Percentiles rank a stretch among this genome's conserved stretches.
phyloP scores from a whole-genome alignment of 257 asterid species.

The Mentha longifolia region DNA sequence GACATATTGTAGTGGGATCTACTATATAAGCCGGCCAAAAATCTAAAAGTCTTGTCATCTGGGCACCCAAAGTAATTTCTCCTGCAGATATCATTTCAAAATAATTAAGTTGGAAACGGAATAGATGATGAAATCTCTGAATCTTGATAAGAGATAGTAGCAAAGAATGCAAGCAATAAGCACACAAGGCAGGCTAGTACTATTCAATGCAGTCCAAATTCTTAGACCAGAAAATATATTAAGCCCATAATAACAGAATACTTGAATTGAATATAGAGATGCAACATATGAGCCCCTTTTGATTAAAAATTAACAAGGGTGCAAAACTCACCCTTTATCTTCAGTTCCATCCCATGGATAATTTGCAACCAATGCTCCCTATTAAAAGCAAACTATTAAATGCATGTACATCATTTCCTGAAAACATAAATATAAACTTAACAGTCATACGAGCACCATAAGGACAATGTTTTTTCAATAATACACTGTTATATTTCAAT shows the following conservation, averaged over 20 bases:
- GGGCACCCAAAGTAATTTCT: constrained; percentile 80
- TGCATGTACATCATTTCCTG: constrained; percentile 17
- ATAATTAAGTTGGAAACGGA: constrained; percentile 39
- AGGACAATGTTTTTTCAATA: background rate
- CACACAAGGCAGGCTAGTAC: background rate
- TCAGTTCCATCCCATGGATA: constrained; percentile 98
- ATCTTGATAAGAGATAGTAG: constrained; percentile 13
- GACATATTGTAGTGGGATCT: constrained; percentile 92
- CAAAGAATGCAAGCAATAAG: no score
- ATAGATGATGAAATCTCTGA: constrained; percentile 1
- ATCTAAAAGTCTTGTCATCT: constrained; percentile 81
- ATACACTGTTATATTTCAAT: background rate
- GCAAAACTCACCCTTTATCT: constrained; percentile 63
- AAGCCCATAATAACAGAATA: background rate
- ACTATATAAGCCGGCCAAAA: constrained; percentile 78
- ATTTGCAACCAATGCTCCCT: constrained; percentile 99
- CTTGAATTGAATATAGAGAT: constrained; percentile 4
- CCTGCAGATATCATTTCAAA: constrained; percentile 48
- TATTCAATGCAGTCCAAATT: constrained; percentile 10
- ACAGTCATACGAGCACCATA: constrained; percentile 17
- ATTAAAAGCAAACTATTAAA: constrained; percentile 19
- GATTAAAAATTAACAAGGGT: constrained; percentile 1
- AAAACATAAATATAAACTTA: constrained; percentile 18
- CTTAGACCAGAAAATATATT: constrained; percentile 13
- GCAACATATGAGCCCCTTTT: constrained; percentile 7